A percentile compares a stretch with the other conserved stretches of the same genome.
Evolutionary conservation across 805 yeast species (phyloP).

Genomic region (Starmerella ratchasimensis): DNA sequence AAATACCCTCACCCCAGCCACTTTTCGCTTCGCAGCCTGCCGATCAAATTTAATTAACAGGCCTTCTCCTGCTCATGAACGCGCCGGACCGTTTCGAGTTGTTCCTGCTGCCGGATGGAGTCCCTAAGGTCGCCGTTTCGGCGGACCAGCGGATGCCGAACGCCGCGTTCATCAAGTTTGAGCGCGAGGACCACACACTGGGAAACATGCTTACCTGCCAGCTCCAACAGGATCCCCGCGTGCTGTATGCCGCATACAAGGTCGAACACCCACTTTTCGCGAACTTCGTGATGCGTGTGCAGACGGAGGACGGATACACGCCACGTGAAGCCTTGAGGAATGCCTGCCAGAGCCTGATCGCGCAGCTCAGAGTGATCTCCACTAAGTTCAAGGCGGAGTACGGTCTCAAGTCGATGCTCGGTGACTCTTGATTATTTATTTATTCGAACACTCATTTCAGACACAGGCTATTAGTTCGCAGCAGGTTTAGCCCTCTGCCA

Average conservation of each 20-base stretch:
- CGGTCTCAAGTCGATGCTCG: slow-evolving; percentile 59
- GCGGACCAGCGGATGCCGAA: slow-evolving; percentile 94
- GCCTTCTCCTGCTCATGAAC: slow-evolving; percentile 45
- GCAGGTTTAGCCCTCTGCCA: too few species aligned
- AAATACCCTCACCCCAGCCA: too few species aligned
- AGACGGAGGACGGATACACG: slow-evolving; percentile 87
- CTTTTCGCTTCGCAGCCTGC: too few species aligned
- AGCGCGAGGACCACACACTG: slow-evolving; percentile 93
- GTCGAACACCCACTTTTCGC: slow-evolving; percentile 97
- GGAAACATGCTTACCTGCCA: slow-evolving; percentile 84
- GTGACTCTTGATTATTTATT: slow-evolving; percentile 24
- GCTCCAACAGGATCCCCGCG: slow-evolving; percentile 70
- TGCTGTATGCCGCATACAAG: slow-evolving; percentile 93
- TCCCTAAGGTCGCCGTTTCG: slow-evolving; percentile 75
- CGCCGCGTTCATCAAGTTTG: slow-evolving; percentile 83
- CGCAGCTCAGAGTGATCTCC: slow-evolving; percentile 59
- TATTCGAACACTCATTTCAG: too few species aligned
- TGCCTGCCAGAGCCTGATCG: slow-evolving; percentile 75
- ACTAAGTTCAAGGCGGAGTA: slow-evolving; percentile 82
- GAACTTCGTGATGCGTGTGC: slow-evolving; percentile 83
- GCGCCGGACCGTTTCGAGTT: slow-evolving; percentile 99
- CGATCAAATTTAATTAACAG: neutral
- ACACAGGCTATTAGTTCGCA: too few species aligned
- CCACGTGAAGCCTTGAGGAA: slow-evolving; percentile 82
- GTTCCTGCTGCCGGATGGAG: slow-evolving; percentile 94